Evolutionary conservation across 768 basidiomycete species (phyloP).

Genomic region (Dentipellis sp.): DNA sequence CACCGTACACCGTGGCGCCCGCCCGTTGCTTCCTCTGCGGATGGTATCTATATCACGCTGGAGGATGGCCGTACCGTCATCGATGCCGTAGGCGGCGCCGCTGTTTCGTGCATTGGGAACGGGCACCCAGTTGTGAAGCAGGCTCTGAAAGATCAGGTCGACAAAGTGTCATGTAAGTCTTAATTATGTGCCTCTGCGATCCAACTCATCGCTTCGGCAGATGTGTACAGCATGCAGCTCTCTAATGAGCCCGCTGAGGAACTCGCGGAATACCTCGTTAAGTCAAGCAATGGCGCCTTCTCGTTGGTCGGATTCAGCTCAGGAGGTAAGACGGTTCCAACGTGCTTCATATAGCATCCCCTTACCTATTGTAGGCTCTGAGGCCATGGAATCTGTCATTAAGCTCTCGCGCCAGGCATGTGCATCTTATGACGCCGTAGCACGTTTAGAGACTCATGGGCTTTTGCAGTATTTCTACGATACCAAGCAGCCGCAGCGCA

Average conservation of each 20-base stretch:
- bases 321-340: constrained; percentile 42
- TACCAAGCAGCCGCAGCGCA: constrained; percentile 58
- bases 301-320: constrained; percentile 61
- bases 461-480: constrained; percentile 56
- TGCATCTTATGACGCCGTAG: neutral
- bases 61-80: constrained; percentile 61
- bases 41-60: constrained; percentile 66
- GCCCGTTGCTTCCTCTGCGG: constrained; percentile 53
- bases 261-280: constrained; percentile 57
- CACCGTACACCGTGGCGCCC: constrained; percentile 62
- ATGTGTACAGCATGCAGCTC: constrained; percentile 83
- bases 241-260: constrained; percentile 77
- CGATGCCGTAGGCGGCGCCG: constrained; percentile 81
- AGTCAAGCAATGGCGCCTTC: constrained; percentile 67
- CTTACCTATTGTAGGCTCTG: constrained; percentile 46
- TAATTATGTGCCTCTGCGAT: neutral
- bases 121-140: constrained; percentile 62
- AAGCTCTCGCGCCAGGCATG: constrained; percentile 73
- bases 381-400: constrained; percentile 83
- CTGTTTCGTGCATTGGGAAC: constrained; percentile 72
- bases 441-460: neutral
- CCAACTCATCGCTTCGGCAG: constrained; percentile 25
- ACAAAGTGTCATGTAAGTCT: constrained; percentile 63
- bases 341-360: too few species aligned
- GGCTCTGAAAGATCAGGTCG: constrained; percentile 73